Evolutionary conservation across 164 flowering plant species (phyloP), one percentile per base, ranked within the genome.

Genomic region (Annona squamosa): DNA sequence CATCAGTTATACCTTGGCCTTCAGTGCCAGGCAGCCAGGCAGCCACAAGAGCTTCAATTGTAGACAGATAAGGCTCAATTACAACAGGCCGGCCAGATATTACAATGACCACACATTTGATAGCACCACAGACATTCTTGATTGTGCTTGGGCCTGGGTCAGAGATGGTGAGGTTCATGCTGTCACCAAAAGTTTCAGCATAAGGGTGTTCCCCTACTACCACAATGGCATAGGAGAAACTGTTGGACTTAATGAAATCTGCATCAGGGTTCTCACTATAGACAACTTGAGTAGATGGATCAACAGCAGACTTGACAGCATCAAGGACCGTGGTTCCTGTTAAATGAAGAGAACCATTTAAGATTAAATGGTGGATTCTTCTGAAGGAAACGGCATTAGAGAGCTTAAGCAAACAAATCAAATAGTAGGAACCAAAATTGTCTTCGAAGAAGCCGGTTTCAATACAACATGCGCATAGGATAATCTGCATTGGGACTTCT

Each of bases 11-110:
- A 37, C 84, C 85, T 67, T 78, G 82, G 59, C 86, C 84, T 77
- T 85, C 86, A 2, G 79, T 78, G 37, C 87, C 85, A 0, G 83
- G 83, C 4, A 85, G 79, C 87, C 87, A 81, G 48, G 85, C 85
- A 9, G 85, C 87, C 12, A 85, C 86, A 46, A 84, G 70, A 19
- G 86, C 85, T 5, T 82, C 86, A 9, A 84, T 75, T 0, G 43
- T 1, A 1, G 71, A 42, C 26, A 83, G 13, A 64, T 76, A 83
- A 0, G 87, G 84, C 72, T 79, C 73, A 10, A 84, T 72, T 63
- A 75, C 79, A 10, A 84, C 68, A 4, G 87, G 87, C 2, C 85
- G 74, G 4, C 87, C 85, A 12, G 84, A 80, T 56, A 82, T 67
- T 5, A 82, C 17, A 43, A 82, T 64, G 42, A 78, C 81, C 4